Evolutionary conservation across 257 asterid genomes (phyloP).

Genomic region (Thymus mandschuricus): DNA sequence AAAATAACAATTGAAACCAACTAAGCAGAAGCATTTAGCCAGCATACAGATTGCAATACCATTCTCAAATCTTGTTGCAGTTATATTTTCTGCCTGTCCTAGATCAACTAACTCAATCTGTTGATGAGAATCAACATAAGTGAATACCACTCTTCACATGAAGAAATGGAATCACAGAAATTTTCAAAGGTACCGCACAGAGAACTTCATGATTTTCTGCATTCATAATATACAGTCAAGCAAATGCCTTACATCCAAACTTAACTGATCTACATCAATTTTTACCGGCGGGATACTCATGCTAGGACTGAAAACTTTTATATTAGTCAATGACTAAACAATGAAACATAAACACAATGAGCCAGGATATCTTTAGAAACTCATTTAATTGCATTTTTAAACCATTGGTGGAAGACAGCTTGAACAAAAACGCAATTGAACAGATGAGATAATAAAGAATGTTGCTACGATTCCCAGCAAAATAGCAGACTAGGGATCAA

Average conservation of each 20-base stretch:
- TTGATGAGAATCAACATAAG: not conserved
- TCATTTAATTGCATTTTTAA: not conserved
- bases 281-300: conserved; percentile 14
- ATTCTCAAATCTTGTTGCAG: not conserved
- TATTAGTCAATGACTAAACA: conserved; percentile 8
- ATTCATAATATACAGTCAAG: conserved; percentile 5
- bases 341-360: conserved; percentile 12
- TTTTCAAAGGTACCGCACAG: conserved; percentile 3
- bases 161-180: not conserved
- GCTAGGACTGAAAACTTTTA: not conserved
- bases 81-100: not conserved
- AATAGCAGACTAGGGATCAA: conserved; percentile 24
- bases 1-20: not conserved
- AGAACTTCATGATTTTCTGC: conserved; percentile 21
- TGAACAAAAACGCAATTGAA: conserved; percentile 8
- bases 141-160: conserved; percentile 16
- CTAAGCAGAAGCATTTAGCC: conserved; percentile 26
- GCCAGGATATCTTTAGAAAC: conserved; percentile 17
- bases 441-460: conserved; percentile 17
- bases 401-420: conserved; percentile 1
- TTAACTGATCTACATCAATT: conserved; percentile 1
- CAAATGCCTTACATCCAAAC: not conserved
- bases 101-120: conserved; percentile 16
- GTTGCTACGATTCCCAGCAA: conserved; percentile 21
- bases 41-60: conserved; percentile 18